Percentiles rank a stretch among this genome's conserved stretches.
These are phyloP conservation scores for Trypanosoma melophagium DNA, from an alignment of 208 protist genomes.

Conservation along the genomic window DNA sequence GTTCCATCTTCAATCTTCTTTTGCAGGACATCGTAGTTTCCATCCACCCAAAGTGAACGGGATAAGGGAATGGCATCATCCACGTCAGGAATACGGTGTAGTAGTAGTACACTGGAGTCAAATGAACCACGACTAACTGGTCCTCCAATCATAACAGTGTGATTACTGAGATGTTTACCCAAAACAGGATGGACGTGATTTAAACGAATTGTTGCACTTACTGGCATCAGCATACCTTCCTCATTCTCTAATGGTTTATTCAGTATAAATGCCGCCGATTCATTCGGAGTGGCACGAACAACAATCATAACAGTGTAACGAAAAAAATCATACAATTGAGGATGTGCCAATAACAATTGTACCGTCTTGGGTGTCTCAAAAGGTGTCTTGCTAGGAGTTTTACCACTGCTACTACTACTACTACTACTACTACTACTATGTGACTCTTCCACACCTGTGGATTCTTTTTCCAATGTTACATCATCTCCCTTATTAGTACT, in stretches of 20 bases:
- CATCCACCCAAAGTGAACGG: slow-evolving; percentile 65
- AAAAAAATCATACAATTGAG: slow-evolving; percentile 71
- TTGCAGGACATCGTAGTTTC: slow-evolving; percentile 66
- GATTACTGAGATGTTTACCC: slow-evolving; percentile 49
- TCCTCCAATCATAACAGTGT: slow-evolving; percentile 80
- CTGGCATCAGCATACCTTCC: slow-evolving; percentile 44
- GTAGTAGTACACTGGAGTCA: slow-evolving; percentile 66
- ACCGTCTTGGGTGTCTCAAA: slow-evolving; percentile 42
- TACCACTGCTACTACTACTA: too few species aligned
- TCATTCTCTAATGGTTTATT: slow-evolving; percentile 73
- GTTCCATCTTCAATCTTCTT: slow-evolving; percentile 52
- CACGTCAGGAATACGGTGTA: slow-evolving; percentile 70
- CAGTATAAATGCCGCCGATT: slow-evolving; percentile 68
- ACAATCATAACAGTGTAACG: slow-evolving; percentile 63
- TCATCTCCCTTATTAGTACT: slow-evolving; percentile 9
- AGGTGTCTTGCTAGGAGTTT: slow-evolving; percentile 2
- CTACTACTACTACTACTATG: too few species aligned
- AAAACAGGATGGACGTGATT: slow-evolving; percentile 65
- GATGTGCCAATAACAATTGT: slow-evolving; percentile 76
- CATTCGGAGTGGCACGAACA: slow-evolving; percentile 53
- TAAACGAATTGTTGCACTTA: slow-evolving; percentile 47
- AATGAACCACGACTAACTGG: slow-evolving; percentile 63
- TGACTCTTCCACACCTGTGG: slow-evolving; percentile 6
- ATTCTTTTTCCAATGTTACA: slow-evolving; percentile 20
- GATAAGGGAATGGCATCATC: slow-evolving; percentile 59